Base-by-base conservation (phyloP, 2,329 filamentous ascomycete species). In the Botrytis cinerea region DNA sequence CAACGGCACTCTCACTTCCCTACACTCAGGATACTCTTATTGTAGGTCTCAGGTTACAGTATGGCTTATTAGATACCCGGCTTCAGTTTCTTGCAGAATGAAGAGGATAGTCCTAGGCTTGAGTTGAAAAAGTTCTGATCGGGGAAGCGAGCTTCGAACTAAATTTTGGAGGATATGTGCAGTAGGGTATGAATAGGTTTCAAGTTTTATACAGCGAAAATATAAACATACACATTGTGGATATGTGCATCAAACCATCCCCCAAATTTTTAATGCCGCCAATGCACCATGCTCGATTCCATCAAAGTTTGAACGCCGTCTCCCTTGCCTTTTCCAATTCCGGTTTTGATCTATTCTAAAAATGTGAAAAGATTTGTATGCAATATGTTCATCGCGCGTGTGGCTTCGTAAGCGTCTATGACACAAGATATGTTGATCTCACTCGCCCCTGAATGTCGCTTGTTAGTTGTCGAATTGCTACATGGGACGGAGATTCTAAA, bases 371-470 rank as follows among this genome's bases (percentile, higher is more conserved):
- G 89, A 84, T 95, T 95, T 32, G 96, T 98, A 82, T 99, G 96
- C 77, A 99, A 87, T 80, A 98, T 94, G 81, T 97, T 98, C 87
- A 99, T 92, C 46, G 96, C 96, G 78, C 96, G 90, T 78, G 95
- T 94, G 35, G 96, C 95, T 81, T 98, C 94, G 77, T 91, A 87
- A 77, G 94, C 93, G 79, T 97, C 94, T 81, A 99, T 97, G 63
- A 99, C 96, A 81, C 96, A 99, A 18, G 94, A 97, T 75, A 99
- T 99, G 83, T 98, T 99, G 84, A 99, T 99, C 85, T 99, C 96
- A 81, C 95, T 98, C 40, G 96, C 96, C 79, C 95, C 94, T 97
- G 68, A 59, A 60, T 60, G 12, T 60, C 54, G 64, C 45, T 61
- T 60, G 62, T 62, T 59, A 73, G n/a, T 51, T 43, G 20, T 45